Base-by-base conservation (phyloP, 129 eudicot species). In the Chrysanthemum lavandulifolium region DNA sequence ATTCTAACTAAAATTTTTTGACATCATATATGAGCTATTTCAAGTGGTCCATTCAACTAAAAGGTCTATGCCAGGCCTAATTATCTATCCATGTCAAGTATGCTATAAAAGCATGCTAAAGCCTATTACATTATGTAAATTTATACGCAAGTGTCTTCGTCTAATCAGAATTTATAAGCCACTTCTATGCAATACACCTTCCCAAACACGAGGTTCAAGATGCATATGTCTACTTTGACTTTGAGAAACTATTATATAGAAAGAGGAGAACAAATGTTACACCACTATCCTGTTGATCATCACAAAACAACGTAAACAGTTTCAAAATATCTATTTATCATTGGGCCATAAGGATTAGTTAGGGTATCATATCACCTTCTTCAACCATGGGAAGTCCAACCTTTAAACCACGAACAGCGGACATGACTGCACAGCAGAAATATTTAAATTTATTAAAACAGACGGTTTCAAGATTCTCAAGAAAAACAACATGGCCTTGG, bases 321-420 rank as follows among this genome's bases (percentile, higher is more conserved):
- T 40, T 40, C 9, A 6, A 40, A 40, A 40, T 40, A 60, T 47
- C 61, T 51, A 29, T 31, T 23, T 59, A 50, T 69, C 61, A 49
- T 21, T 57, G 21, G 63, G 45, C 47, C 67, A 69, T 53, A 68
- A 68, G 62, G 29, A 74, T 21, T 55, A 31, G 47, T 21, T 68
- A 45, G 69, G 40, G 66, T 75, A 69, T 70, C 76, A 53, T 65
- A 54, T 86, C 76, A 93, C 98, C 96, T 79, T 87, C 76, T 65
- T 84, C 75, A 55, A 87, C 66, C 73, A 80, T 77, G 47, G 96
- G 78, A 71, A 90, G 77, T 70, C 89, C 91, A 77, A 90, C 80
- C 64, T 84, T 79, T 69, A 94, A 72, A 77, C 98, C 98, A 81
- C 87, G 96, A 75, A 94, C 96, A 60, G 98, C 98, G 16, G 98